Evolutionary conservation across 228 moss, liverwort and hornwort species (phyloP), one percentile per base, ranked within the genome.

Genomic region (Sphagnum fallax): DNA sequence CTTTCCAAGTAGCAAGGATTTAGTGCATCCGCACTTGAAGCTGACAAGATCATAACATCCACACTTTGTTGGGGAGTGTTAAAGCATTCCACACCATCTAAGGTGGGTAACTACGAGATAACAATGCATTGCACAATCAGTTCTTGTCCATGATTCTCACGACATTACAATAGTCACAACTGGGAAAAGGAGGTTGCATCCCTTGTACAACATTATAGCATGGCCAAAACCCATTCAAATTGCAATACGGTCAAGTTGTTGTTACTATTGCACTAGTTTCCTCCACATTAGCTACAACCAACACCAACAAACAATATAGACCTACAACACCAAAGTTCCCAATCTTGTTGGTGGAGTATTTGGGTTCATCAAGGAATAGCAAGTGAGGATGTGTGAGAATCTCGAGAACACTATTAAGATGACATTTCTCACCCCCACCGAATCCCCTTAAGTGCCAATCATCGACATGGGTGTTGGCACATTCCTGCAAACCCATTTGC

Each of bases 341-440:
- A 1, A 0, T 32, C 9, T 84, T 61, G n/a, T 84, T 84, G 63
- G 84, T 88, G 6, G 88, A 32, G 32, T 32, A 32, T 32, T 1
- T 88, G 50, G 84, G 88, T 63, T 88, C 88, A 8, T 88, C 88
- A 9, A 88, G 76, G 9, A 82, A 88, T 72, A 88, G 80, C 0
- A 88, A 70, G 4, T 82, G 80, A 12, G 82, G 84, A 13, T 84
- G 84, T 5, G 82, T 88, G 47, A 88, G 74, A 71, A 88, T 88
- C 11, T 88, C 84, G 67, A 88, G 52, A 16, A 84, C 84, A 61
- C 82, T 88, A 81, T 84, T 88, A 10, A 88, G 69, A 13, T 84
- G 82, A 52, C 88, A 72, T 75, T 88, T 88, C 75, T 88, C 88
- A 2, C 88, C 88, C 11, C 88, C 88, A 61, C 84, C 84, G 70